Evolutionary conservation across 306 rosid genomes (phyloP).

Genomic region (Ceratonia siliqua): DNA sequence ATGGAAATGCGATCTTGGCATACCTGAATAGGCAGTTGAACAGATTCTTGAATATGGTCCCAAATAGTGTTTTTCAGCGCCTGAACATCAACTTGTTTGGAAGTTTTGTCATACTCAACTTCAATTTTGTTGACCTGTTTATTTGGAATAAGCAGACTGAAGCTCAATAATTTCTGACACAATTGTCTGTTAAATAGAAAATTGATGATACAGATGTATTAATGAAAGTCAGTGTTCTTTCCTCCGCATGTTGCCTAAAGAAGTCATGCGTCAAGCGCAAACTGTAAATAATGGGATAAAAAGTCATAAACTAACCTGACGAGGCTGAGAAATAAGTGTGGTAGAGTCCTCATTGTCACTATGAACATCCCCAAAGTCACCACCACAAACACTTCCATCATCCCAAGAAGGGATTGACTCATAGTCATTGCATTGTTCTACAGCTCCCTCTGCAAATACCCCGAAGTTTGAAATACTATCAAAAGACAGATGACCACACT

Average conservation of each 20-base stretch:
- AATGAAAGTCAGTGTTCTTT: not conserved
- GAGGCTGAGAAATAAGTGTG: conserved; percentile 85
- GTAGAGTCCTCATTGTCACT: conserved; percentile 70
- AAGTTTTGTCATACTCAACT: conserved; percentile 91
- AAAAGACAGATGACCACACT: conserved; percentile 6
- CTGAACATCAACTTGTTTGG: conserved; percentile 95
- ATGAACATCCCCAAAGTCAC: conserved; percentile 57
- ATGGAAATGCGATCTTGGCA: conserved; percentile 21
- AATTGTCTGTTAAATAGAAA: not conserved
- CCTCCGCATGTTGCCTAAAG: not conserved
- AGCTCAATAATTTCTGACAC: not conserved
- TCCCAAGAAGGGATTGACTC: conserved; percentile 66
- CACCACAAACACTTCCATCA: conserved; percentile 56
- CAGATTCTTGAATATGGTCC: conserved; percentile 70
- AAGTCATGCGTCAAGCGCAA: not conserved
- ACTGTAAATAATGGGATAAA: conserved; percentile 18
- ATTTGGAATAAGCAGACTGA: conserved; percentile 34
- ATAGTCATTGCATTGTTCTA: conserved; percentile 53
- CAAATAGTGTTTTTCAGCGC: conserved; percentile 79
- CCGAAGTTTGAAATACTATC: not conserved
- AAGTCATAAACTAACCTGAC: conserved; percentile 62
- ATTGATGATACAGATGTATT: conserved; percentile 3
- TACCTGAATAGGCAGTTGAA: conserved; percentile 57
- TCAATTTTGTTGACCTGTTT: conserved; percentile 84
- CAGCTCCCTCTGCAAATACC: conserved; percentile 52